A percentile compares a stretch with the other conserved stretches of the same genome.
Conservation (phyloP, 331 rosid genomes). For the Quercus lobata region DNA sequence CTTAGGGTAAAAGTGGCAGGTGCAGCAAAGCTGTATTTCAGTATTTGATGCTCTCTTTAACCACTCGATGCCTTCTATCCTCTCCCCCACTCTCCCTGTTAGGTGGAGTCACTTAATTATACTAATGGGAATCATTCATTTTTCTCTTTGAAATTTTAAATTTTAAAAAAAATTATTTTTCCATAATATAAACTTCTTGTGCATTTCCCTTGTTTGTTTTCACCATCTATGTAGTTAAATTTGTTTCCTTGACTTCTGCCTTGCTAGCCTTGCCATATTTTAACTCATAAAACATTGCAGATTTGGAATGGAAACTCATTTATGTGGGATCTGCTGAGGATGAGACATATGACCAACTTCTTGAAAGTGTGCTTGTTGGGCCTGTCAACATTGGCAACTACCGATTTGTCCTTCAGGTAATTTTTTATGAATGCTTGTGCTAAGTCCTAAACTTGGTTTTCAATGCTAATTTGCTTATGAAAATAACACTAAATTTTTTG, state of each 20-base stretch:
- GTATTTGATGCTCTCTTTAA: neutral
- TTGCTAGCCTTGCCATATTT: neutral
- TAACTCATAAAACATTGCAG: slow-evolving; percentile 17
- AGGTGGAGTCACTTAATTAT: neutral
- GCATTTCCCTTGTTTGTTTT: neutral
- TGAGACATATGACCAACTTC: slow-evolving; percentile 65
- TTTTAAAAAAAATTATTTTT: neutral
- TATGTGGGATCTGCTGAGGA: slow-evolving; percentile 94
- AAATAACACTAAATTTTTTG: neutral
- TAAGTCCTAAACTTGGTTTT: neutral
- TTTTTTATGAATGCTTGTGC: neutral
- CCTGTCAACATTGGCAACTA: slow-evolving; percentile 95
- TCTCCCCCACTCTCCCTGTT: neutral
- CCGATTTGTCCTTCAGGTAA: slow-evolving; percentile 84
- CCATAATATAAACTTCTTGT: no score
- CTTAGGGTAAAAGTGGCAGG: neutral
- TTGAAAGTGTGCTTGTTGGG: slow-evolving; percentile 86
- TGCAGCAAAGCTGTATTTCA: neutral
- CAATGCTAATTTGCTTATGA: neutral
- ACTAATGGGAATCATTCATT: neutral
- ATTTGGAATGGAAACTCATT: slow-evolving; percentile 79
- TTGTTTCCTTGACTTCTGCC: neutral
- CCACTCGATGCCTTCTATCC: neutral
- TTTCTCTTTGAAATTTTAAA: neutral
- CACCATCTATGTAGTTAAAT: neutral